A percentile compares a stretch with the other conserved stretches of the same genome.
Evolutionary conservation across 2,329 filamentous ascomycete genomes (phyloP).

Genomic region (Penicillium thymicola): DNA sequence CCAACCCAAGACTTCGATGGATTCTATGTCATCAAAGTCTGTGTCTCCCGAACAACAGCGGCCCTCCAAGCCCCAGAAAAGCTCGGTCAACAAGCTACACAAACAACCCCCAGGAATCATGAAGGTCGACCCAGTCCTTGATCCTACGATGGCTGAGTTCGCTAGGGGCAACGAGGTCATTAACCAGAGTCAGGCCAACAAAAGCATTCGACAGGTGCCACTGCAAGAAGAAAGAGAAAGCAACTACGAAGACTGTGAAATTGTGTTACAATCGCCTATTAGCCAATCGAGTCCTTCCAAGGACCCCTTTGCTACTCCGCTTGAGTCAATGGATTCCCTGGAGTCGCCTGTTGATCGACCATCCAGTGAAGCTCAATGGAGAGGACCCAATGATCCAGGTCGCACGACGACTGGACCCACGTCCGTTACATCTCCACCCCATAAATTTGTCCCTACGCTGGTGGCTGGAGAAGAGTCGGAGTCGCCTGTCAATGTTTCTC

Average conservation of each 20-base stretch:
- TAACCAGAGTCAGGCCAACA: slow-evolving; percentile 13
- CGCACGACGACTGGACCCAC: slow-evolving; percentile 25
- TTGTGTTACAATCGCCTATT: slow-evolving; percentile 21
- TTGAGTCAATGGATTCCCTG: slow-evolving; percentile 13
- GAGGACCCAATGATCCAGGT: slow-evolving; percentile 11
- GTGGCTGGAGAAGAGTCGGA: slow-evolving; percentile 51
- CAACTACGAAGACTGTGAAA: slow-evolving; percentile 21
- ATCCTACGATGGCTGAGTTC: slow-evolving; percentile 20
- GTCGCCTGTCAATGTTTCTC: slow-evolving; percentile 66
- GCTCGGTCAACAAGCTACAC: slow-evolving; percentile 63
- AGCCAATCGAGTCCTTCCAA: slow-evolving; percentile 24
- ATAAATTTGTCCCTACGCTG: slow-evolving; percentile 26
- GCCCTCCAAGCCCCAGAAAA: slow-evolving; percentile 49
- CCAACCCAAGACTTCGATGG: slow-evolving; percentile 45
- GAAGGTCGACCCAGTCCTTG: slow-evolving; percentile 43
- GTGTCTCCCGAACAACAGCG: slow-evolving; percentile 17
- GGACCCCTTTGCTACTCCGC: slow-evolving; percentile 21
- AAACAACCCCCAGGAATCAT: slow-evolving; percentile 57
- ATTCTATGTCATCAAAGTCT: slow-evolving; percentile 41
- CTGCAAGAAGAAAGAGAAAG: slow-evolving; percentile 28
- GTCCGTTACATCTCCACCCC: slow-evolving; percentile 30
- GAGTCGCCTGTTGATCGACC: slow-evolving; percentile 25
- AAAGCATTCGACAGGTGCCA: slow-evolving; percentile 37
- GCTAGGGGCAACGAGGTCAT: slow-evolving; percentile 22
- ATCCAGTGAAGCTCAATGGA: slow-evolving; percentile 22